phyloP scores from a whole-genome alignment of 1,284 basidiomycete species.

The Sutorius eximius region DNA sequence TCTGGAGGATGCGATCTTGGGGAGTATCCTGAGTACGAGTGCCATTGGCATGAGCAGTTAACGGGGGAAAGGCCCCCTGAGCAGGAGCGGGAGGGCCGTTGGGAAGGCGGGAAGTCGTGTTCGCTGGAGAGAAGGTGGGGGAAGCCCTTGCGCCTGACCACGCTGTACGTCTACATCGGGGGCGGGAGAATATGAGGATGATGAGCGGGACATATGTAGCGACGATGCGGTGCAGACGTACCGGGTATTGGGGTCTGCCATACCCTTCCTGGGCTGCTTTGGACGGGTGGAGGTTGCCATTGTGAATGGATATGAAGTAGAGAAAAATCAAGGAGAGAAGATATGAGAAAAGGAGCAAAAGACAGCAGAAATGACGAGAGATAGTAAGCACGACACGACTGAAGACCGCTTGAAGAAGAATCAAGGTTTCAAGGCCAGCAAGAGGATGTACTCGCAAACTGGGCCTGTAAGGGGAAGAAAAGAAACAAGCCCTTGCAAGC shows the following conservation, averaged over 20 bases:
- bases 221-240: conserved; percentile 37
- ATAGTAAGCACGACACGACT: conserved; percentile 38
- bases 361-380: conserved; percentile 38
- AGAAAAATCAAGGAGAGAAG: conserved; percentile 36
- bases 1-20: conserved; percentile 58
- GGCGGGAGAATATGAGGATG: conserved; percentile 6
- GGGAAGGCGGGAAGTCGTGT: conserved; percentile 50
- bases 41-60: conserved; percentile 48
- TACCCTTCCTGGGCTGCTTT: conserved; percentile 58
- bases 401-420: conserved; percentile 25
- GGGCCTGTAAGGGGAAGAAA: conserved; percentile 17
- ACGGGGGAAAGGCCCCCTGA: conserved; percentile 51
- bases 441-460: conserved; percentile 21
- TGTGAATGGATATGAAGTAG: conserved; percentile 25
- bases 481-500: conserved; percentile 28
- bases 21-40: conserved; percentile 42
- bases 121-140: conserved; percentile 61
- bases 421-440: conserved; percentile 19
- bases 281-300: conserved; percentile 65
- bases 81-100: conserved; percentile 38
- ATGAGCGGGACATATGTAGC: conserved; percentile 12
- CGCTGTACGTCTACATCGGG: conserved; percentile 51
- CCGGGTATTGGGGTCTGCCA: conserved; percentile 56
- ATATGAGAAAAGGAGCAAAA: conserved; percentile 29
- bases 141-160: conserved; percentile 67